Evolutionary conservation across 768 basidiomycete genomes (phyloP).

Genomic region (Tephrocybe rancida): DNA sequence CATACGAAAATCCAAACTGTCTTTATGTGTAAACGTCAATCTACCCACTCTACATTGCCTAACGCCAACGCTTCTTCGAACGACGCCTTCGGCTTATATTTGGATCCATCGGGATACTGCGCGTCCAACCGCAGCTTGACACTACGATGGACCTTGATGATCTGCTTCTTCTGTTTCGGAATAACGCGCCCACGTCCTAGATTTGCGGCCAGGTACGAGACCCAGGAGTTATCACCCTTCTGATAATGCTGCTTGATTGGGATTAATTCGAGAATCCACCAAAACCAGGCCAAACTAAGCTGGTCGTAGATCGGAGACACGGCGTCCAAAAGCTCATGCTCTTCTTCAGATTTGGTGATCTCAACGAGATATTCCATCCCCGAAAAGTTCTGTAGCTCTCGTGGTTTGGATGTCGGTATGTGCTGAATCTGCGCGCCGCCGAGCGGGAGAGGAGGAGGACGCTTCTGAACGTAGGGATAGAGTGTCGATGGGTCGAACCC

Average conservation of each 20-base stretch:
- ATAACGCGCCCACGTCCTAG: constrained; percentile 39
- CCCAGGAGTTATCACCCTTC: constrained; percentile 37
- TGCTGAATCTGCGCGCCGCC: constrained; percentile 24
- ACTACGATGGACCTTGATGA: constrained; percentile 52
- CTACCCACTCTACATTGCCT: constrained; percentile 18
- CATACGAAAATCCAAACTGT: too few relatives aligned
- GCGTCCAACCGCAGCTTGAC: constrained; percentile 60
- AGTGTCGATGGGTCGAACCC: constrained; percentile 54
- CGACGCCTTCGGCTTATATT: constrained; percentile 25
- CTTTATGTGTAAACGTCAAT: too few relatives aligned
- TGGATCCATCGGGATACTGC: constrained; percentile 36
- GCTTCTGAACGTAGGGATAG: constrained; percentile 38
- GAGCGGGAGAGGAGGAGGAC: constrained; percentile 36
- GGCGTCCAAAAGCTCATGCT: constrained; percentile 65
- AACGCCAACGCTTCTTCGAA: constrained; percentile 11
- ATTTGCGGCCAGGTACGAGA: constrained; percentile 37
- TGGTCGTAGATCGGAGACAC: constrained; percentile 62
- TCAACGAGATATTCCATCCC: constrained; percentile 12
- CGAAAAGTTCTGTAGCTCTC: constrained; percentile 6
- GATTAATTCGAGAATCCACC: constrained; percentile 74
- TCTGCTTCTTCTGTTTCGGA: constrained; percentile 37
- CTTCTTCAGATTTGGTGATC: constrained; percentile 47
- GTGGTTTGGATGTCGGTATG: constrained; percentile 15
- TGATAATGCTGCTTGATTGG: constrained; percentile 46
- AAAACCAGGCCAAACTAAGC: constrained; percentile 41